Evolutionary conservation across 495 filamentous ascomycete species (phyloP), one percentile per base, ranked within the genome.

Genomic region (Tuber microsphaerosporum): DNA sequence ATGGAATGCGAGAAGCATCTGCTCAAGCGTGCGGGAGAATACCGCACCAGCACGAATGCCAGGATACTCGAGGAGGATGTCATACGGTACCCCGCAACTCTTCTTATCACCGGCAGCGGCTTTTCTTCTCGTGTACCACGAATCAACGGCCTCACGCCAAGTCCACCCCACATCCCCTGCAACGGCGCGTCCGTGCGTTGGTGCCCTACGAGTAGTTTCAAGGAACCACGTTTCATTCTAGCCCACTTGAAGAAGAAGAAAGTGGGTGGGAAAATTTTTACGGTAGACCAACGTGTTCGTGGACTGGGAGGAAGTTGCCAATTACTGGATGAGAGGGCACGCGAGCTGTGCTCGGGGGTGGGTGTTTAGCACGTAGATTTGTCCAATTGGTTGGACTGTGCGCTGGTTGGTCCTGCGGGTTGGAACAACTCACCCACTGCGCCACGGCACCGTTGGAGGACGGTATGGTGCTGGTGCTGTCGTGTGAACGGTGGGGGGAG

Each of bases 371-470:
- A 65, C 26, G 56, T 65, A 65, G 56, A 65, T 65, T 65, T 65
- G 56, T 65, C 26, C 26, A 34, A 65, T 31, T 65, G 26, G 56
- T 8, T 34, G 56, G n/a, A 5, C 4, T 16, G 56, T 34, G 5
- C 16, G 56, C 12, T 65, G 56, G 56, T 34, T 31, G 56, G 12
- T 34, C 26, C 56, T 65, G 56, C 26, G 26, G 26, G 26, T 65
- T 65, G 56, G 56, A 65, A 65, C 56, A 65, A 34, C 56, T 65
- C 56, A 65, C 56, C 26, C 16, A 65, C 56, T 65, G 5, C 56
- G 26, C 56, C 16, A 65, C 56, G 3, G 56, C 31, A 31, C 56
- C 26, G n/a, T 12, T 5, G 9, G n/a, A 31, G 26, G 26, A 34
- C 12, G 0, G 2, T 61, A 65, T 31, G 56, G 26, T 65, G 31